Percentiles rank a stretch among this genome's conserved stretches.
Evolutionary conservation across 495 filamentous ascomycete species (phyloP).

Genomic region (Astrothelium macrocarpum): DNA sequence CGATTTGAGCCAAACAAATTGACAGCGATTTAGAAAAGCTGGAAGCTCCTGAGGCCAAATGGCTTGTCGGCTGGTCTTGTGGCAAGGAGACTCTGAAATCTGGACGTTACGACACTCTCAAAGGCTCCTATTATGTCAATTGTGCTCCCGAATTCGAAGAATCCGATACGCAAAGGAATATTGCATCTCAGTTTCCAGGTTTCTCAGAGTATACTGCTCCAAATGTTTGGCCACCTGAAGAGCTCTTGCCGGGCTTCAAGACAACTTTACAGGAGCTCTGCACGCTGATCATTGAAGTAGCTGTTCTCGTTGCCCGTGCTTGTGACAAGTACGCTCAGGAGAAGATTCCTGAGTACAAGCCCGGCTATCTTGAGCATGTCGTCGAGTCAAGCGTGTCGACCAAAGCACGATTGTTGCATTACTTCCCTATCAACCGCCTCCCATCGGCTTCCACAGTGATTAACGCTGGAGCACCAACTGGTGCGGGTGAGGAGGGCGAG

Average conservation of each 20-base stretch:
- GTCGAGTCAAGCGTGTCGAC: constrained; percentile 78
- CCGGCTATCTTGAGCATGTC: constrained; percentile 73
- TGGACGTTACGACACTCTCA: constrained; percentile 81
- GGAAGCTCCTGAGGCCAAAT: constrained; percentile 53
- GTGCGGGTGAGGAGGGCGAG: constrained; percentile 3
- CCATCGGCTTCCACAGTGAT: constrained; percentile 10
- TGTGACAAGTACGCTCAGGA: constrained; percentile 78
- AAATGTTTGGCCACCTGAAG: constrained; percentile 75
- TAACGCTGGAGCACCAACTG: constrained; percentile 2
- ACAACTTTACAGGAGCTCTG: constrained; percentile 66
- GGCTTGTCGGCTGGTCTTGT: constrained; percentile 63
- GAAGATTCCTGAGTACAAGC: constrained; percentile 64
- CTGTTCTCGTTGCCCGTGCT: constrained; percentile 71
- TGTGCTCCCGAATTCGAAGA: constrained; percentile 46
- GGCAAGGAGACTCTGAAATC: constrained; percentile 91
- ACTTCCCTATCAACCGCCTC: constrained; percentile 57
- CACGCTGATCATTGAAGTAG: constrained; percentile 75
- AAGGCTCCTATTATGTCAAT: constrained; percentile 96
- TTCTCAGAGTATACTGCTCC: constrained; percentile 56
- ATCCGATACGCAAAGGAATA: constrained; percentile 8
- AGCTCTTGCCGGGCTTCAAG: constrained; percentile 62
- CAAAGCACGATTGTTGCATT: constrained; percentile 88
- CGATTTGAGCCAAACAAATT: neutral
- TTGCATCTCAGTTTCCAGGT: constrained; percentile 31
- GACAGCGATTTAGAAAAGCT: constrained; percentile 41